Evolutionary conservation across 2,329 filamentous ascomycete species (phyloP).

Genomic region (Colletotrichum cuscutae): DNA sequence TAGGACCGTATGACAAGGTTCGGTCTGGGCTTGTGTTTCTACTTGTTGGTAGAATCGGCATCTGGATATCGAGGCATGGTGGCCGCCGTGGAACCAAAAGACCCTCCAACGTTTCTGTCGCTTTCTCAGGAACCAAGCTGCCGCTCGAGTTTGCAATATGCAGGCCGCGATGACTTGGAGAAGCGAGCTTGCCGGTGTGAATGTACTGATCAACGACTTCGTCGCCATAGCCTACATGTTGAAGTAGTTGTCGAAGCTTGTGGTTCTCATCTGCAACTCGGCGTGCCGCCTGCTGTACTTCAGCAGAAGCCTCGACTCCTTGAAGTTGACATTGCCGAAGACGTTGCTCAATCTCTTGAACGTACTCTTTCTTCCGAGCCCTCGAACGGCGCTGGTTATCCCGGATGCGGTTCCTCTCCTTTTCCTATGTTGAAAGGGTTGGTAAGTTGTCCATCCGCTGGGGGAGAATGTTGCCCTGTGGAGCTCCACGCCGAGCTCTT

Average conservation of each 20-base stretch:
- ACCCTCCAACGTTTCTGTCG: slow-evolving; percentile 45
- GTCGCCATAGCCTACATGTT: slow-evolving; percentile 66
- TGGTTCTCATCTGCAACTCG: slow-evolving; percentile 77
- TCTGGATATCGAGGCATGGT: slow-evolving; percentile 40
- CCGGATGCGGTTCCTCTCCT: slow-evolving; percentile 64
- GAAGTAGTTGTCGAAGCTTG: slow-evolving; percentile 68
- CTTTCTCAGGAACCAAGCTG: background rate
- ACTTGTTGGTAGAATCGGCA: slow-evolving; percentile 37
- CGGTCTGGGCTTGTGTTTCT: background rate
- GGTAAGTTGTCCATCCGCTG: slow-evolving; percentile 16
- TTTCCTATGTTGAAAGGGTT: slow-evolving; percentile 22
- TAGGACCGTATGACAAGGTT: background rate
- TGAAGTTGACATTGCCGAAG: slow-evolving; percentile 71
- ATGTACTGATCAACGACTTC: slow-evolving; percentile 60
- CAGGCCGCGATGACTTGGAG: background rate
- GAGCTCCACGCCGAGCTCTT: background rate
- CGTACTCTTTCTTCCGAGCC: slow-evolving; percentile 77
- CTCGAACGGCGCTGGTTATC: slow-evolving; percentile 84
- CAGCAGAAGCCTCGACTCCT: slow-evolving; percentile 75
- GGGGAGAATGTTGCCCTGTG: background rate
- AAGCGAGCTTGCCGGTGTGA: slow-evolving; percentile 35
- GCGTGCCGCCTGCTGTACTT: slow-evolving; percentile 77
- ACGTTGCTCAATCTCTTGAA: slow-evolving; percentile 74
- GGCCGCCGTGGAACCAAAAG: slow-evolving; percentile 49
- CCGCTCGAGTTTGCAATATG: background rate